phyloP scores from a whole-genome alignment of 2,329 filamentous ascomycete genomes.

The Sclerotinia borealis region DNA sequence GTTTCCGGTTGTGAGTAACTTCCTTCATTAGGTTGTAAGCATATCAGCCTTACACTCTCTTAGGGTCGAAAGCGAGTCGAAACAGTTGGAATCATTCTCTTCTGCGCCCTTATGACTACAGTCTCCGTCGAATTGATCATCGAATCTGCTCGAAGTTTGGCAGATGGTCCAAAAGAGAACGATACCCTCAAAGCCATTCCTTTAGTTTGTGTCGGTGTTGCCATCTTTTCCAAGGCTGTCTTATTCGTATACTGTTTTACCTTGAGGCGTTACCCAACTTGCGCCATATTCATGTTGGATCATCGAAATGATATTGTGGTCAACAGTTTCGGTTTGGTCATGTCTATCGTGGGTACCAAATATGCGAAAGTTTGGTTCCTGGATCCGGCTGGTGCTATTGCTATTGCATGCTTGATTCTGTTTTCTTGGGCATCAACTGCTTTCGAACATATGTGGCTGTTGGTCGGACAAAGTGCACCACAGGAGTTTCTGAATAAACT shows the following conservation, averaged over 20 bases:
- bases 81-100: constrained; percentile 91
- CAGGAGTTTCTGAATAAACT: constrained; percentile 87
- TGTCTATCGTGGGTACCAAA: constrained; percentile 84
- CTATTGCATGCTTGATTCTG: constrained; percentile 73
- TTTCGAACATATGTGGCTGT: constrained; percentile 80
- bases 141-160: constrained; percentile 70
- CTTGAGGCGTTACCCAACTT: constrained; percentile 81
- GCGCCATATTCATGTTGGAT: constrained; percentile 91
- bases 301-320: constrained; percentile 97
- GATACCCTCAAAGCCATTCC: constrained; percentile 63
- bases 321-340: constrained; percentile 89
- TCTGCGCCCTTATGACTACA: constrained; percentile 92
- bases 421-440: constrained; percentile 79
- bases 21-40: not conserved
- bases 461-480: constrained; percentile 84
- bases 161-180: constrained; percentile 39
- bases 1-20: constrained; percentile 7
- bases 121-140: constrained; percentile 91
- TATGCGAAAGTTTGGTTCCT: constrained; percentile 74
- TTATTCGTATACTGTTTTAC: constrained; percentile 93
- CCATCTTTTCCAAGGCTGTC: constrained; percentile 75
- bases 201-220: constrained; percentile 68
- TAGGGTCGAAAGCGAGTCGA: constrained; percentile 58
- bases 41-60: not conserved
- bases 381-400: constrained; percentile 83